A percentile compares a stretch with the other conserved stretches of the same genome.
Conservation (phyloP, 768 basidiomycete genomes). For the Amanita rimosa region DNA sequence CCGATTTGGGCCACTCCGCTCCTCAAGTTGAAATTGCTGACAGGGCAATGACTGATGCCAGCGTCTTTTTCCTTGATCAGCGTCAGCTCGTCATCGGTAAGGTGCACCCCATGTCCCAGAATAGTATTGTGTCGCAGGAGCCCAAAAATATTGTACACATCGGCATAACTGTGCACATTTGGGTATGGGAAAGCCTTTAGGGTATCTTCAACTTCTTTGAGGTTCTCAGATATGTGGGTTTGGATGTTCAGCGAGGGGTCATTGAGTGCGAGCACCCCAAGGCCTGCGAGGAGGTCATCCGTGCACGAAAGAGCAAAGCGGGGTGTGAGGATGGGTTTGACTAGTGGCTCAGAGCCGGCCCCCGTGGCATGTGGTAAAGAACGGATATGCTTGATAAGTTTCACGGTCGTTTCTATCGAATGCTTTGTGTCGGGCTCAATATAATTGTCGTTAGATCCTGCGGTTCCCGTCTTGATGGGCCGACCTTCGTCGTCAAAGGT, state of each 20-base stretch:
- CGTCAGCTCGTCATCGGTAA: constrained; percentile 61
- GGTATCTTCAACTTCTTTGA: constrained; percentile 56
- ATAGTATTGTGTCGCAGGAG: constrained; percentile 75
- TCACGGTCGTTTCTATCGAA: constrained; percentile 52
- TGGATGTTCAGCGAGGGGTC: constrained; percentile 68
- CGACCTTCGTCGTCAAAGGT: constrained; percentile 12
- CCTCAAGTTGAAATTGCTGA: constrained; percentile 84
- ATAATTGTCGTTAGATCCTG: constrained; percentile 28
- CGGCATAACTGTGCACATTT: constrained; percentile 52
- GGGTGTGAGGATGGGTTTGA: constrained; percentile 87
- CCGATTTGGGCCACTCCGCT: constrained; percentile 81
- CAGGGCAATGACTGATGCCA: constrained; percentile 89
- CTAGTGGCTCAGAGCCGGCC: constrained; percentile 37
- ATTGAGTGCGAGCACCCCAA: constrained; percentile 50
- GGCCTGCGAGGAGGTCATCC: constrained; percentile 43
- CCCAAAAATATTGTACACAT: constrained; percentile 70
- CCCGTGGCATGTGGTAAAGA: constrained; percentile 26
- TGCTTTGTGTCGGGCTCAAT: constrained; percentile 45
- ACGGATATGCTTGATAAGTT: constrained; percentile 62
- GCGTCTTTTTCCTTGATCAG: constrained; percentile 54
- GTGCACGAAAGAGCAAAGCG: constrained; percentile 95
- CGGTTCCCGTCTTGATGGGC: not conserved
- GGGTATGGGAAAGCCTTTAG: constrained; percentile 59
- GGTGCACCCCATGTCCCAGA: constrained; percentile 79
- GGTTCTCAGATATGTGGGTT: constrained; percentile 89